These are phyloP conservation scores for Phytophthora macrochlamydospora DNA, from an alignment of 352 stramenopile genomes.

Conservation along the genomic window DNA sequence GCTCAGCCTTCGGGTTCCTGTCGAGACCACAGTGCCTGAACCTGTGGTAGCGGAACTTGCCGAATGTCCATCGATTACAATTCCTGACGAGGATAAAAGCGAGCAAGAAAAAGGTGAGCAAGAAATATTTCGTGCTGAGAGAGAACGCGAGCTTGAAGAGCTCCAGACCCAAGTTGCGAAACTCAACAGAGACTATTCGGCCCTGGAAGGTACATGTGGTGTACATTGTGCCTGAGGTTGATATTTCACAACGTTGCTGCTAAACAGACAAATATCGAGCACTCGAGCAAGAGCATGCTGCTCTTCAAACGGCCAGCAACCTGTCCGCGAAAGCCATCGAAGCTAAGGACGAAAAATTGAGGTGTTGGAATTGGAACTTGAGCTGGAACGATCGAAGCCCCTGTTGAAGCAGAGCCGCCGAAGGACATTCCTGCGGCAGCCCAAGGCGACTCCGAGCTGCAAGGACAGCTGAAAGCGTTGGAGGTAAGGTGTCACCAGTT, in stretches of 20 bases:
- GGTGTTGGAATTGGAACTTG: constrained; percentile 40
- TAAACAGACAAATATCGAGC: constrained; percentile 36
- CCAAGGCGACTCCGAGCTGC: constrained; percentile 29
- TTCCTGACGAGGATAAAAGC: not conserved
- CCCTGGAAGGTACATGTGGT: constrained; percentile 19
- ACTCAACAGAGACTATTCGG: constrained; percentile 22
- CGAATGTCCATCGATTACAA: not conserved
- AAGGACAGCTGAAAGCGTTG: constrained; percentile 62
- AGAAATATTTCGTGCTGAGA: constrained; percentile 2
- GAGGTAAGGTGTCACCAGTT: constrained; percentile 43
- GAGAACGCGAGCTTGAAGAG: constrained; percentile 5
- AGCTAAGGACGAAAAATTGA: constrained; percentile 42
- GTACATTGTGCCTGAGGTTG: too few relatives aligned
- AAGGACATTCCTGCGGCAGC: constrained; percentile 1
- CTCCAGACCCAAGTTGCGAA: constrained; percentile 20
- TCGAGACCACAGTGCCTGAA: constrained; percentile 1
- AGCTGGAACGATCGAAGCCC: constrained; percentile 17
- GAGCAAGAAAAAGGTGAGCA: not conserved
- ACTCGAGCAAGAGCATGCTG: constrained; percentile 27
- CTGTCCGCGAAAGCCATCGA: constrained; percentile 23
- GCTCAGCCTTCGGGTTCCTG: too few relatives aligned
- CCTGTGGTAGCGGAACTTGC: not conserved
- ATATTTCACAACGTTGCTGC: too few relatives aligned
- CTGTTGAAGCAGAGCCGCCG: not conserved
- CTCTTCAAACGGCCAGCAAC: constrained; percentile 8